These are phyloP conservation scores for Phlegmacium glaucopus DNA, from an alignment of 768 basidiomycete genomes.

Conservation along the genomic window DNA sequence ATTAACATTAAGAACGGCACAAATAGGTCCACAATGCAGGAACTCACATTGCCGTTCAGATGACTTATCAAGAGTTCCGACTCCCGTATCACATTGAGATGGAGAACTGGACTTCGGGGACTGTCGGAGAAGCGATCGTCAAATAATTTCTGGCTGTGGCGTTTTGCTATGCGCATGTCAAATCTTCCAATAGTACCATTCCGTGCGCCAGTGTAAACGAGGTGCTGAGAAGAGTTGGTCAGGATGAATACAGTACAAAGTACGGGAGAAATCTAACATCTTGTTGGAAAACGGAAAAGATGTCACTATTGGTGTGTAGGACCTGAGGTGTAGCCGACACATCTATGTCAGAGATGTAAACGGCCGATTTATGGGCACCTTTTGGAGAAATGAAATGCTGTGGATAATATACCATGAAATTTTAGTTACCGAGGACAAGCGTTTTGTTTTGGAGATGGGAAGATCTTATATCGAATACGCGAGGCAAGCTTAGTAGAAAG, in stretches of 20 bases:
- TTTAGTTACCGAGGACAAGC: conserved; percentile 48
- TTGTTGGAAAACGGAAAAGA: conserved; percentile 55
- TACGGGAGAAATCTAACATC: conserved; percentile 33
- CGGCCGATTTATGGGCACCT: conserved; percentile 55
- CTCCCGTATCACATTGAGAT: conserved; percentile 47
- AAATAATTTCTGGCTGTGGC: conserved; percentile 38
- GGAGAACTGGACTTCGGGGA: conserved; percentile 46
- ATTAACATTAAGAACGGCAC: not conserved
- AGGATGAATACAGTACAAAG: not conserved
- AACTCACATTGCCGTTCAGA: conserved; percentile 57
- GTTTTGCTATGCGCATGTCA: conserved; percentile 46
- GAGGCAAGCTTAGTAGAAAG: conserved; percentile 33
- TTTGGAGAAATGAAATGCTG: not conserved
- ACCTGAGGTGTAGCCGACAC: conserved; percentile 27
- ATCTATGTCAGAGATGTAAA: conserved; percentile 51
- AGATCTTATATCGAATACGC: conserved; percentile 53
- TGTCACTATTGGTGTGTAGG: conserved; percentile 57
- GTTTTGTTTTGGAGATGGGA: conserved; percentile 46
- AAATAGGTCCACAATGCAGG: not conserved
- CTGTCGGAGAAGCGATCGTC: conserved; percentile 27
- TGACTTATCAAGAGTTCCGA: conserved; percentile 54
- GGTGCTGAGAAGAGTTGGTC: conserved; percentile 29
- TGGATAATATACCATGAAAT: not conserved
- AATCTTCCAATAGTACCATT: conserved; percentile 57
- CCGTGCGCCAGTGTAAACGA: conserved; percentile 56